Base-by-base conservation (phyloP, 2,329 filamentous ascomycete species). In the Podosphaera xanthii region DNA sequence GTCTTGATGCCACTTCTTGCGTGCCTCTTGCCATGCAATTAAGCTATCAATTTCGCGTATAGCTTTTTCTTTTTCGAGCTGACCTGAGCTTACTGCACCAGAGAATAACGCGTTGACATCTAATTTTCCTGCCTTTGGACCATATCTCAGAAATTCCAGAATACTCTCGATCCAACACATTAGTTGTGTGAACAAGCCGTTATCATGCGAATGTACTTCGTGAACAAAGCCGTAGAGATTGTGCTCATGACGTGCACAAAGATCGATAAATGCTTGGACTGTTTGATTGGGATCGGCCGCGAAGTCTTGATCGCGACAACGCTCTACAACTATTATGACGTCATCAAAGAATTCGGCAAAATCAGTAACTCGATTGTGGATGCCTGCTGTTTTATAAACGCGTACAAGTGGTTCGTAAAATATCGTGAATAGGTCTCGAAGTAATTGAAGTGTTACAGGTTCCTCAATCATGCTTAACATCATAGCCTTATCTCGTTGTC, bases 211-310 rank as follows among this genome's bases (percentile, higher is more conserved):
- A 69, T 98, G 92, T 0, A 98, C 91, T 72, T 98, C 92, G 70
- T 98, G 92, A 2, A 98, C 86, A 70, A 98, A 98, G 70, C 95
- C 97, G 78, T 97, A 98, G 69, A 98, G 91, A 72, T 94, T 94
- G 69, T 94, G 82, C 71, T 98, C 88, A 70, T 98, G 92, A 50
- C 92, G 82, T 64, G 87, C 85, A 71, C 92, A 98, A 31, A 98
- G 78, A 68, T 98, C 92, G 67, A 98, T 98, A 68, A 98, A 98
- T 14, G 89, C 85, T 70, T 98, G 92, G 0, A 98, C 92, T 0
- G 92, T 98, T 74, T 96, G 90, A 70, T 98, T 98, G 3, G 92
- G 92, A 69, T 98, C 92, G 1, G 91, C 89, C 1, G 87, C 90
- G 53, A 92, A 85, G 69, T 97, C 92, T 66, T 83, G 79, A 61